phyloP scores from a whole-genome alignment of 305 asterid species.

The Fraxinus xanthoxyloides region DNA sequence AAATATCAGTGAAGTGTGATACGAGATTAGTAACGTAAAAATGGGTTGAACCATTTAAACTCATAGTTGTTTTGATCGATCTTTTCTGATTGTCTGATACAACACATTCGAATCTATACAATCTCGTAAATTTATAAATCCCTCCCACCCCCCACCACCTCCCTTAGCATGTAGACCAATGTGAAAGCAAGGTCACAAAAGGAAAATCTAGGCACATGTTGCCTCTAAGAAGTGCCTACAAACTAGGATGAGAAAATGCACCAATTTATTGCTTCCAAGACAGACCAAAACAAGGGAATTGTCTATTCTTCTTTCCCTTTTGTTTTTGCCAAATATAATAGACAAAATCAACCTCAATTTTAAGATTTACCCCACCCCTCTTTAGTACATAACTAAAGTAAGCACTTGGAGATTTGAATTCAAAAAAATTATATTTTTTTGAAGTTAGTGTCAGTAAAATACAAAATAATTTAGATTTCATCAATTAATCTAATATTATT shows the following conservation, averaged over 20 bases:
- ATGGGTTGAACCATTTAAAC: neutral
- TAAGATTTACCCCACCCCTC: constrained; percentile 18
- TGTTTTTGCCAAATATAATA: constrained; percentile 24
- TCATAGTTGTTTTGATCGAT: neutral
- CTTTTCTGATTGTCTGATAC: neutral
- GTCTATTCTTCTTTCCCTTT: constrained; percentile 26
- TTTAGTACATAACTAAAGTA: neutral
- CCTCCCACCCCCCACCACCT: neutral
- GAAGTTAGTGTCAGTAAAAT: neutral
- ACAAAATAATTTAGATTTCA: neutral
- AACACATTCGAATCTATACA: neutral
- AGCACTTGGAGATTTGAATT: neutral
- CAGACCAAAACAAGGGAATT: constrained; percentile 28
- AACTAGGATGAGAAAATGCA: neutral
- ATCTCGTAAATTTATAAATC: neutral
- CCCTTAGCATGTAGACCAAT: neutral
- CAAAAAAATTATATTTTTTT: neutral
- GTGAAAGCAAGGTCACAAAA: neutral
- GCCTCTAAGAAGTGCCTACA: constrained; percentile 12
- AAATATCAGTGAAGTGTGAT: neutral
- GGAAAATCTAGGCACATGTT: neutral
- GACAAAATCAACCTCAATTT: constrained; percentile 33
- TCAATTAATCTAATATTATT: neutral
- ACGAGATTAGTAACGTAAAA: neutral
- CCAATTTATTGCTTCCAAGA: constrained; percentile 6